Evolutionary conservation across 2,329 filamentous ascomycete genomes (phyloP), one percentile per base, ranked within the genome.

Genomic region (Cryphonectria carpinicola): DNA sequence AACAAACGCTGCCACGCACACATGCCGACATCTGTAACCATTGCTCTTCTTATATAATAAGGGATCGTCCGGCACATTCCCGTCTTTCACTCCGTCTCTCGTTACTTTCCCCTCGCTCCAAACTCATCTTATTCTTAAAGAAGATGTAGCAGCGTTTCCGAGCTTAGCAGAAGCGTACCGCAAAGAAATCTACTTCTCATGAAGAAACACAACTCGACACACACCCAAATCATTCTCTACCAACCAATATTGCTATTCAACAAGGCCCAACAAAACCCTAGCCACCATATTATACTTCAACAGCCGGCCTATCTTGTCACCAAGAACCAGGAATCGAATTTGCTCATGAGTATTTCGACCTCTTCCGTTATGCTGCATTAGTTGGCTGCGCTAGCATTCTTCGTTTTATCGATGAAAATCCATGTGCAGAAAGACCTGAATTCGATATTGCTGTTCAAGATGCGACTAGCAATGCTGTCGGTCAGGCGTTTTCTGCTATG

Each of bases 91-190:
- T 25, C 22, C 22, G n/a, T 52, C n/a, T 52, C 6, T 52, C 49
- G 49, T 13, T 52, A 52, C 22, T 14, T 52, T n/a, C 4, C 46
- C 49, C 49, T n/a, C 49, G n/a, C 49, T n/a, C n/a, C 49, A 52
- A 25, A 52, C 49, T 52, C 49, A 52, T 11, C 49, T 25, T 0
- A 52, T 52, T 25, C 49, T 25, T 52, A 19, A 25, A 11, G 1
- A 52, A 52, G 49, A 52, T 52, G 49, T 52, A 22, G 49, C 49
- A 52, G 49, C 49, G 49, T 25, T 52, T 52, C n/a, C 49, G 49
- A 52, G 8, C 19, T 25, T 52, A 5, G 22, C 49, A 6, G 49
- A 10, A 52, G 22, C 49, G 7, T 25, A 49, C 49, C 49, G 22
- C 49, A n/a, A n/a, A 52, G 22, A 25, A 52, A 52, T 19, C 49